Conservation (phyloP, 345 rosid genomes). For the Hypericum perforatum region DNA sequence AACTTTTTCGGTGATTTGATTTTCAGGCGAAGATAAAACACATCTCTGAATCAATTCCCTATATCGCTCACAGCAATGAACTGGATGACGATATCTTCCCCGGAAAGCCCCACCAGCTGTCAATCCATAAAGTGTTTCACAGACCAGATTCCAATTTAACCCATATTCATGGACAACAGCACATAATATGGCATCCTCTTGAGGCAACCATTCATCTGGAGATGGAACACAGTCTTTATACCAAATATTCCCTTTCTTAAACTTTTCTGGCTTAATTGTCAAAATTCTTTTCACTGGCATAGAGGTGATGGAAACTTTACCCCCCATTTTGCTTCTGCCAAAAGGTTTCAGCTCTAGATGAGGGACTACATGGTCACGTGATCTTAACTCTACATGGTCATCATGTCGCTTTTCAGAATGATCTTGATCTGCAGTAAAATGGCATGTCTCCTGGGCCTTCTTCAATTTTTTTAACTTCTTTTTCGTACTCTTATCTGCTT, state of each 20-base stretch:
- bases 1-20: slow-evolving; percentile 50
- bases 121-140: slow-evolving; percentile 76
- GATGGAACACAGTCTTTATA: slow-evolving; percentile 86
- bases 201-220: slow-evolving; percentile 90
- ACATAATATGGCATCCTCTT: slow-evolving; percentile 96
- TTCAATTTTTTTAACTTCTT: slow-evolving; percentile 75
- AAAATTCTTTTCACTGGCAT: slow-evolving; percentile 80
- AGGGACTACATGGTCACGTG: slow-evolving; percentile 26
- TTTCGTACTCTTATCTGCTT: slow-evolving; percentile 42
- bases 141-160: slow-evolving; percentile 75
- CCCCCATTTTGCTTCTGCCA: slow-evolving; percentile 61
- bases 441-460: slow-evolving; percentile 29
- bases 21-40: slow-evolving; percentile 61
- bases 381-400: slow-evolving; percentile 29
- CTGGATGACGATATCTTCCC: slow-evolving; percentile 91
- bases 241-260: slow-evolving; percentile 85
- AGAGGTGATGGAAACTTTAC: slow-evolving; percentile 64
- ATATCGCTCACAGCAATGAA: slow-evolving; percentile 89
- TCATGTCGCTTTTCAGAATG: slow-evolving; percentile 35
- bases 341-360: slow-evolving; percentile 58
- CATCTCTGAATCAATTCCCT: slow-evolving; percentile 75
- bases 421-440: slow-evolving; percentile 31
- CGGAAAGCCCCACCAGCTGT: slow-evolving; percentile 88
- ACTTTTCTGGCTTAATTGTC: slow-evolving; percentile 79
- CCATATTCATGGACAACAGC: slow-evolving; percentile 99